Evolutionary conservation across 768 basidiomycete genomes (phyloP).

Genomic region (Panellus pusillus): DNA sequence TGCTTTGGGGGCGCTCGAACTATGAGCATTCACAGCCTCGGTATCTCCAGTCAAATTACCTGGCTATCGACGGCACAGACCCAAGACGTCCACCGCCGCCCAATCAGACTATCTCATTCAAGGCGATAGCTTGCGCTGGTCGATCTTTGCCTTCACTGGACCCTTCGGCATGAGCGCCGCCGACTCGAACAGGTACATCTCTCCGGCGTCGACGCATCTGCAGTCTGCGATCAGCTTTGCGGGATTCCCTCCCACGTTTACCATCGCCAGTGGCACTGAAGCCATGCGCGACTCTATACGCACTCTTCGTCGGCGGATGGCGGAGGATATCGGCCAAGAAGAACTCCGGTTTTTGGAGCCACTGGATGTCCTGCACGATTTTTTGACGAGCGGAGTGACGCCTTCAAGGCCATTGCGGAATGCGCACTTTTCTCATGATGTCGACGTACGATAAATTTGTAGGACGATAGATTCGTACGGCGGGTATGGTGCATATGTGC

Average conservation of each 20-base stretch:
- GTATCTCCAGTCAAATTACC: constrained; percentile 47
- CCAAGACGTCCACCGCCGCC: constrained; percentile 31
- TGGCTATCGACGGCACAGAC: constrained; percentile 58
- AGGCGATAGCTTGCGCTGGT: constrained; percentile 27
- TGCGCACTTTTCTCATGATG: background rate
- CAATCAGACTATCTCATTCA: constrained; percentile 40
- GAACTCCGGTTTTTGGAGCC: constrained; percentile 4
- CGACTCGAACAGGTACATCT: constrained; percentile 53
- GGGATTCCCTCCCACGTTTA: constrained; percentile 34
- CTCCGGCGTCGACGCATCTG: constrained; percentile 49
- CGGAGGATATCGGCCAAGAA: constrained; percentile 28
- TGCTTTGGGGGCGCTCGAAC: constrained; percentile 43
- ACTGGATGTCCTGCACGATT: no score
- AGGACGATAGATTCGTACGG: no score
- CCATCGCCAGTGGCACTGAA: constrained; percentile 36
- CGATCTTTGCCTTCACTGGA: constrained; percentile 45
- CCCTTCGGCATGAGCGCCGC: constrained; percentile 48
- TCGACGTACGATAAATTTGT: no score
- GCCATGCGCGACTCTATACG: constrained; percentile 30
- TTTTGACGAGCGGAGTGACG: no score
- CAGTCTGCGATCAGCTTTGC: constrained; percentile 41
- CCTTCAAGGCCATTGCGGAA: background rate
- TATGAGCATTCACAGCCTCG: constrained; percentile 38
- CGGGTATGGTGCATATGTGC: no score
- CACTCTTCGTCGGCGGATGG: constrained; percentile 31